Percentiles rank a stretch among this genome's conserved stretches.
phyloP scores from a whole-genome alignment of 2,329 filamentous ascomycete genomes.

The Microsporum ferrugineum region DNA sequence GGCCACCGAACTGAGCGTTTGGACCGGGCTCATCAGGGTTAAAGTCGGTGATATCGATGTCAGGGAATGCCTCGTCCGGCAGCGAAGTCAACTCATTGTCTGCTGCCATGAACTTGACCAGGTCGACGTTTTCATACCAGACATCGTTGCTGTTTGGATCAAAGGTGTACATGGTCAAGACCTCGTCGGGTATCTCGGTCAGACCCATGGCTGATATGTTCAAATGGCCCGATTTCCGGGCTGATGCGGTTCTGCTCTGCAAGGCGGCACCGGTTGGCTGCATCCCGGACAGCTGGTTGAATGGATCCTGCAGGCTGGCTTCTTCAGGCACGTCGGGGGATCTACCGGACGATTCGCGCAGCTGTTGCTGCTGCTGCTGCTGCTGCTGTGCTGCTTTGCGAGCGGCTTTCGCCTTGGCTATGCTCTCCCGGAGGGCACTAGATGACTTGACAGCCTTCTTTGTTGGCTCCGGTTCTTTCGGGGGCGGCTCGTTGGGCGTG shows the following conservation, averaged over 20 bases:
- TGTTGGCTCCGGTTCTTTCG: constrained; percentile 22
- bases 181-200: constrained; percentile 66
- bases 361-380: constrained; percentile 6
- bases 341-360: constrained; percentile 19
- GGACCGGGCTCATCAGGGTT: constrained; percentile 54
- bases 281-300: constrained; percentile 51
- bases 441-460: constrained; percentile 57
- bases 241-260: constrained; percentile 58
- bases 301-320: constrained; percentile 31
- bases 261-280: constrained; percentile 55
- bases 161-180: constrained; percentile 82
- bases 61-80: constrained; percentile 66
- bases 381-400: constrained; percentile 41
- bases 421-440: constrained; percentile 70
- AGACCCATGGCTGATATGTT: constrained; percentile 81
- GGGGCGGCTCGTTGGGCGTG: constrained; percentile 19
- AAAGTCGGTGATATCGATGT: constrained; percentile 46
- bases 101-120: constrained; percentile 71
- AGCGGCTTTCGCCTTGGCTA: constrained; percentile 82
- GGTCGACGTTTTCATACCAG: constrained; percentile 87
- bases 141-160: constrained; percentile 53
- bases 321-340: constrained; percentile 32
- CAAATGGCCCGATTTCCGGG: constrained; percentile 64
- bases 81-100: constrained; percentile 77
- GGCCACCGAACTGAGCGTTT: constrained; percentile 66